Base-by-base conservation (phyloP, 2,329 filamentous ascomycete species). In the Aquanectria penicillioides region DNA sequence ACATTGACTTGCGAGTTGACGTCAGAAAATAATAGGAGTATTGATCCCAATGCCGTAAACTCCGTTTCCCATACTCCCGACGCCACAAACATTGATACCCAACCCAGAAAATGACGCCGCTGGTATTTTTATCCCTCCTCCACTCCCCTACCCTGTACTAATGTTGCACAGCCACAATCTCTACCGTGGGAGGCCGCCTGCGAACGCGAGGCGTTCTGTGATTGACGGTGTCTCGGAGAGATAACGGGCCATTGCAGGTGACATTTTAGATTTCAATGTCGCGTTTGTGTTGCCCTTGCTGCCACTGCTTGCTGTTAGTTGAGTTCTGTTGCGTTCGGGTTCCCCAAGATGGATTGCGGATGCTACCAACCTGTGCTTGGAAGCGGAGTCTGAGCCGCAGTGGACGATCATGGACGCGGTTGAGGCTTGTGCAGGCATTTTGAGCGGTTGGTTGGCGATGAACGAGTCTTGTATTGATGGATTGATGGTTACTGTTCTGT, bases 301-400 rank as follows among this genome's bases (percentile, higher is more conserved):
- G 37, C 53, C 34, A n/a, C 53, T 60, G 31, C 13, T n/a, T 13
- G 11, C 22, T 5, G 53, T 60, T 15, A 60, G 57, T 11, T 5
- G 3, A 28, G n/a, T 7, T 7, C 10, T 13, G 22, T 5, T 9
- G 15, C n/a, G n/a, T n/a, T n/a, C n/a, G n/a, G n/a, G n/a, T 28
- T 31, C 12, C 3, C 12, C n/a, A 3, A 10, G 26, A 13, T 12
- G 7, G 15, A 13, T 33, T 34, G 51, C 12, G 11, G 23, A 44
- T 29, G 10, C 4, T 13, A 53, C 58, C 13, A 17, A 61, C 58
- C 41, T n/a, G 29, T 48, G n/a, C n/a, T n/a, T 9, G 2, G 58
- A 58, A 36, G 46, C 28, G 54, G 40, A 61, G 25, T 18, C 26
- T 2, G 53, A 61, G 25, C 47, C 53, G 31, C 53, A 61, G 34